These are phyloP conservation scores for Ganoderma boninense DNA, from an alignment of 1,284 basidiomycete species.

Conservation along the genomic window DNA sequence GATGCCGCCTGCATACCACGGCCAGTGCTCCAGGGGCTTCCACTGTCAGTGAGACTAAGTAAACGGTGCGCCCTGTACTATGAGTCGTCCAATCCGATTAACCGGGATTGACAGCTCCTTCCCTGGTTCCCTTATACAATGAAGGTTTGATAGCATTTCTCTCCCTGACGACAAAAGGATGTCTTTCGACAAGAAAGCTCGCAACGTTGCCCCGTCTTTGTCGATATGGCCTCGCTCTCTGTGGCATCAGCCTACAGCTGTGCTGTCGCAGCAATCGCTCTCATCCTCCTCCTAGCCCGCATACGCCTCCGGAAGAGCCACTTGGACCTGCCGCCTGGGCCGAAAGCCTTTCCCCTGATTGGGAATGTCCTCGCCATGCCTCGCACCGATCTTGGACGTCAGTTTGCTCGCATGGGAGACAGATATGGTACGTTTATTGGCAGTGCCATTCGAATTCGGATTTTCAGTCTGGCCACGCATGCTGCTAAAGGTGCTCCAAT, in stretches of 20 bases:
- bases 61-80: not conserved
- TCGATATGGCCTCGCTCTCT: not conserved
- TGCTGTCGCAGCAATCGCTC: not conserved
- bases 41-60: too few relatives aligned
- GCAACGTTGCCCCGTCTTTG: not conserved
- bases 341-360: conserved; percentile 36
- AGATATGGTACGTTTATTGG: conserved; percentile 28
- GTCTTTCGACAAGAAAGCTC: not conserved
- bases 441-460: too few relatives aligned
- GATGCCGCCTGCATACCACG: too few relatives aligned
- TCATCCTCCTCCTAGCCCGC: not conserved
- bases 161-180: not conserved
- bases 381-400: conserved; percentile 31
- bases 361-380: conserved; percentile 42
- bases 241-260: not conserved
- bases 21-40: not conserved
- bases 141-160: not conserved
- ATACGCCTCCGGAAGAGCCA: not conserved
- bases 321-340: conserved; percentile 37
- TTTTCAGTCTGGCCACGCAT: not conserved
- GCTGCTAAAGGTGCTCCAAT: too few relatives aligned
- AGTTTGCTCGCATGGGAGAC: conserved; percentile 35
- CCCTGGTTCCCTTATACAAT: not conserved
- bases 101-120: not conserved
- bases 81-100: not conserved